Evolutionary conservation across 805 yeast genomes (phyloP), one percentile per base, ranked within the genome.

Genomic region (Tetrapisispora fleetii): DNA sequence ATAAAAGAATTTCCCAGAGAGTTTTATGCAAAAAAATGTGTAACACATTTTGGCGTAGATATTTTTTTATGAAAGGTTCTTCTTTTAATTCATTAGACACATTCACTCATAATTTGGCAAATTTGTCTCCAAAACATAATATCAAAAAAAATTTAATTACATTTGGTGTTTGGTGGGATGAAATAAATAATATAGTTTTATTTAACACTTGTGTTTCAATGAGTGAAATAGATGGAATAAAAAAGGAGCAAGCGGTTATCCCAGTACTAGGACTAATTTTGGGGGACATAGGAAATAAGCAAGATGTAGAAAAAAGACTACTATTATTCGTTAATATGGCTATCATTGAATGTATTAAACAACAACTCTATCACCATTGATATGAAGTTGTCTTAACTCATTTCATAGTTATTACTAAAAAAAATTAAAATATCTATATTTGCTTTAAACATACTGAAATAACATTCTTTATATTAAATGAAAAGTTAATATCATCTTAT

Each of bases 121-220:
- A 22, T 30, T 18, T n/a, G 30, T 32, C 10, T 3, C 9, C 9
- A 16, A 38, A 32, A 27, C 19, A 40, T 4, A 40, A 46, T 6
- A 37, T 38, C 11, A 28, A 35, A 32, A 24, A 41, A 11, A 27
- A 48, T 21, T 40, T 37, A 9, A 32, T 50, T 2, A 40, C 42
- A 16, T 51, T 45, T 24, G 62, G 59, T 8, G 36, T 55, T 2
- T 59, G 63, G 63, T 19, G 56, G 27, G 62, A 59, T 48, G 48
- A 54, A 10, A 36, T 40, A 22, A 54, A 54, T n/a, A 60, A 60
- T 5, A 51, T 58, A 18, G 39, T 59, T 27, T 45, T 59, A 13
- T 48, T 58, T 27, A 52, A 52, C 32, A 55, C 52, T 37, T 52
- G 54, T 9, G 21, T 52, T 47, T n/a, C 28, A n/a, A 13, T 11